phyloP scores from a whole-genome alignment of 257 asterid genomes.

The Euphrasia confusa region DNA sequence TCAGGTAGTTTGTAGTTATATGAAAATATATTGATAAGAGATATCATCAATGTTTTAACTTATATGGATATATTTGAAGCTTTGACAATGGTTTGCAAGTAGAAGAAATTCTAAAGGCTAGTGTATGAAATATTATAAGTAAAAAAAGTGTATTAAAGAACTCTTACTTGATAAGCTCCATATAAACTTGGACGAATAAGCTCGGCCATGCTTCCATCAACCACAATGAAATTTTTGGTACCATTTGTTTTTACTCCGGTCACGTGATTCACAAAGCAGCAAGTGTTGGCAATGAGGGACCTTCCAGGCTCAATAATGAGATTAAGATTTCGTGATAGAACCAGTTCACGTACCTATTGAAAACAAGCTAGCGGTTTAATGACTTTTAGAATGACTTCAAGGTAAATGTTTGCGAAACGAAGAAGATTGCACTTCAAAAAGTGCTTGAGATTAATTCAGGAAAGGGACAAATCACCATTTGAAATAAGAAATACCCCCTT shows the following conservation, averaged over 20 bases:
- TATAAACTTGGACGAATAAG: slow-evolving; percentile 95
- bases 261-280: slow-evolving; percentile 86
- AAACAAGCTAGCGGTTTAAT: slow-evolving; percentile 3
- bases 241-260: slow-evolving; percentile 97
- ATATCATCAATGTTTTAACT: neutral
- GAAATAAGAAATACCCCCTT: neutral
- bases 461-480: neutral
- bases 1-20: too few species aligned
- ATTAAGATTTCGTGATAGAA: slow-evolving; percentile 71
- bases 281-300: slow-evolving; percentile 90
- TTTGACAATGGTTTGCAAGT: neutral
- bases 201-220: slow-evolving; percentile 98
- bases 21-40: too few species aligned
- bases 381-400: neutral
- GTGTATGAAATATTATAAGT: neutral
- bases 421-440: too few species aligned
- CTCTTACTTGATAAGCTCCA: slow-evolving; percentile 71
- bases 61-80: neutral
- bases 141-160: neutral
- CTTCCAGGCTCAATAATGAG: slow-evolving; percentile 96
- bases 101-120: too few species aligned
- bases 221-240: slow-evolving; percentile 75
- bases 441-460: neutral
- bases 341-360: slow-evolving; percentile 77
- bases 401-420: too few species aligned